phyloP scores from a whole-genome alignment of 2,329 filamentous ascomycete species.

The Neophaeococcomyces aloes region DNA sequence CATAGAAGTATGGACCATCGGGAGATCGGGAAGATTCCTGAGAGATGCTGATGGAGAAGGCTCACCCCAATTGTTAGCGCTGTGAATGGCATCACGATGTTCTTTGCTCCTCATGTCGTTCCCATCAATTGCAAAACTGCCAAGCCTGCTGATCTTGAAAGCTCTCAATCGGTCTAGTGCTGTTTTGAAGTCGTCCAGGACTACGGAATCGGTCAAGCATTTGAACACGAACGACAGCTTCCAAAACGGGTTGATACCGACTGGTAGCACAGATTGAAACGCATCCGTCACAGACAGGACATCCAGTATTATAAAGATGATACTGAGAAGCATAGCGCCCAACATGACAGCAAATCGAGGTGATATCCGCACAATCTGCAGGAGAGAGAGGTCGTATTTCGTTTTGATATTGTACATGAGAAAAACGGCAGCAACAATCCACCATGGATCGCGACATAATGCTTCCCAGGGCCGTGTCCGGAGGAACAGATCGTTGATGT shows the following conservation, averaged over 20 bases:
- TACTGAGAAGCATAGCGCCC: constrained; percentile 48
- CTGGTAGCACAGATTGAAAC: constrained; percentile 32
- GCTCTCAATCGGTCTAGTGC: constrained; percentile 27
- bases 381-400: constrained; percentile 47
- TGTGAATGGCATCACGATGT: constrained; percentile 14
- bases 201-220: constrained; percentile 49
- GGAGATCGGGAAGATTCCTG: constrained; percentile 5
- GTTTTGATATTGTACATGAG: constrained; percentile 49
- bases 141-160: constrained; percentile 22
- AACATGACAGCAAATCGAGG: constrained; percentile 56
- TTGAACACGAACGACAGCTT: constrained; percentile 49
- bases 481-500: constrained; percentile 37
- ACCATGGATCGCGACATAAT: constrained; percentile 51
- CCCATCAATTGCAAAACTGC: constrained; percentile 21
- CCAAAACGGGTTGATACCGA: constrained; percentile 58
- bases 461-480: constrained; percentile 45
- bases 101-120: constrained; percentile 14
- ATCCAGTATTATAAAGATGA: constrained; percentile 52
- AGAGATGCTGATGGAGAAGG: constrained; percentile 14
- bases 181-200: constrained; percentile 54
- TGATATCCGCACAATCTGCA: constrained; percentile 49
- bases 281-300: constrained; percentile 48
- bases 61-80: constrained; percentile 16
- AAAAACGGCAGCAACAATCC: constrained; percentile 45
- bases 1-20: constrained; percentile 11